phyloP scores from a whole-genome alignment of 805 yeast species.

The Yamadazyma scolyti region DNA sequence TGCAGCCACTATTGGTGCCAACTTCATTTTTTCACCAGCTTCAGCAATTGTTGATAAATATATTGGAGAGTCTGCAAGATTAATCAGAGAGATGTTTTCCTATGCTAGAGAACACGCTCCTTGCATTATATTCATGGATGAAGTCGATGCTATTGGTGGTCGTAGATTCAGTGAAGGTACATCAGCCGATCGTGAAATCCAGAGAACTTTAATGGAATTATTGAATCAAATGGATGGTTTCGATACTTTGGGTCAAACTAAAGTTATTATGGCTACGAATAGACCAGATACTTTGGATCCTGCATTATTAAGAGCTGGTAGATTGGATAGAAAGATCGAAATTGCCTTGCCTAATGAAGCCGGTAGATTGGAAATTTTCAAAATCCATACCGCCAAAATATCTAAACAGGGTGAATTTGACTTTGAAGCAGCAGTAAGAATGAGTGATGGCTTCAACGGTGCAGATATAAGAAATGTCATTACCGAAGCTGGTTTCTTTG shows the following conservation, averaged over 20 bases:
- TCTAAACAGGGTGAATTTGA: conserved; percentile 93
- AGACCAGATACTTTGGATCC: conserved; percentile 98
- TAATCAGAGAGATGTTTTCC: conserved; percentile 96
- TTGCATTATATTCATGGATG: conserved; percentile 97
- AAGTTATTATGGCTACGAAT: conserved; percentile 98
- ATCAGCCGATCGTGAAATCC: conserved; percentile 97
- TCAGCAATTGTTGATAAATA: conserved; percentile 97
- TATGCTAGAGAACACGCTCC: conserved; percentile 98
- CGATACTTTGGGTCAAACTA: conserved; percentile 93
- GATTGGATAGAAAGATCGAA: conserved; percentile 94
- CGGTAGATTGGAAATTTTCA: conserved; percentile 90
- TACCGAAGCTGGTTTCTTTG: conserved; percentile 98
- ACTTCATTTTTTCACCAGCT: conserved; percentile 97
- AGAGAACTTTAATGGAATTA: conserved; percentile 95
- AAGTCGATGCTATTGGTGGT: conserved; percentile 98
- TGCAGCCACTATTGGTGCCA: conserved; percentile 98
- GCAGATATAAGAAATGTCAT: conserved; percentile 96
- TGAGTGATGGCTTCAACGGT: conserved; percentile 99
- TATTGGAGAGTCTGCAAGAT: conserved; percentile 95
- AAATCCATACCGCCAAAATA: conserved; percentile 84
- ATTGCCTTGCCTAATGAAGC: conserved; percentile 94
- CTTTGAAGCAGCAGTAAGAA: conserved; percentile 94
- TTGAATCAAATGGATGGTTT: conserved; percentile 98
- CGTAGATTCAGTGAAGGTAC: conserved; percentile 97
- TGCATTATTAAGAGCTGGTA: conserved; percentile 94